phyloP scores from a whole-genome alignment of 371 early-diverging fungal genomes.

The Entomophthora muscae region DNA sequence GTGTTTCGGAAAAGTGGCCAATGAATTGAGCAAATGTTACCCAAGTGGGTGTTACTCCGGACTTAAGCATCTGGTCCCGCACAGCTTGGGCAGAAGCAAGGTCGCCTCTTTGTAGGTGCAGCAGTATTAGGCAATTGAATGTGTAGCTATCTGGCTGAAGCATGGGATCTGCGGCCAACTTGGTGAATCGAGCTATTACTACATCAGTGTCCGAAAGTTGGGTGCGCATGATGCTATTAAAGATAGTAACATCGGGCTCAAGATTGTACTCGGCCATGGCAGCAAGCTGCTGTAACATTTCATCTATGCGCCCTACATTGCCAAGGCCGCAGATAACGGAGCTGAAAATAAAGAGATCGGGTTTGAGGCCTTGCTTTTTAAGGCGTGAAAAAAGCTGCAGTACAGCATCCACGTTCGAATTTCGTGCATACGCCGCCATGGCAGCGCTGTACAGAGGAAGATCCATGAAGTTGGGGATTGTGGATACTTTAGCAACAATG shows the following conservation, averaged over 20 bases:
- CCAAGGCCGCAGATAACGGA: neutral
- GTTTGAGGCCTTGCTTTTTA: neutral
- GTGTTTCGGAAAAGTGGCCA: neutral
- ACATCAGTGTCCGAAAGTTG: neutral
- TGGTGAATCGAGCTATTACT: neutral
- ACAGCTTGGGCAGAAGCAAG: neutral
- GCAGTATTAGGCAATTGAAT: neutral
- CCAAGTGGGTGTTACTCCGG: neutral
- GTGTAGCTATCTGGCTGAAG: neutral
- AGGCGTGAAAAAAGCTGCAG: neutral
- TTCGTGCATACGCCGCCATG: neutral
- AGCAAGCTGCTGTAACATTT: neutral
- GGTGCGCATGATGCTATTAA: neutral
- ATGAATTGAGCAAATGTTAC: neutral
- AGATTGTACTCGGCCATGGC: neutral
- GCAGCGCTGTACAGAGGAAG: neutral
- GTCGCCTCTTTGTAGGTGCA: neutral
- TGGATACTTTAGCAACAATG: neutral
- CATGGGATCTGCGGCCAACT: neutral
- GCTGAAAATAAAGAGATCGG: neutral
- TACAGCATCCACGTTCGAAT: neutral
- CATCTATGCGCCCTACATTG: neutral
- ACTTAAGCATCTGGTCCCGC: neutral
- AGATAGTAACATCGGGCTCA: neutral
- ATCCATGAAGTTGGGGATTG: neutral